A percentile compares a stretch with the other conserved stretches of the same genome.
Conservation (phyloP, 768 basidiomycete genomes). For the Agaricus subrufescens region DNA sequence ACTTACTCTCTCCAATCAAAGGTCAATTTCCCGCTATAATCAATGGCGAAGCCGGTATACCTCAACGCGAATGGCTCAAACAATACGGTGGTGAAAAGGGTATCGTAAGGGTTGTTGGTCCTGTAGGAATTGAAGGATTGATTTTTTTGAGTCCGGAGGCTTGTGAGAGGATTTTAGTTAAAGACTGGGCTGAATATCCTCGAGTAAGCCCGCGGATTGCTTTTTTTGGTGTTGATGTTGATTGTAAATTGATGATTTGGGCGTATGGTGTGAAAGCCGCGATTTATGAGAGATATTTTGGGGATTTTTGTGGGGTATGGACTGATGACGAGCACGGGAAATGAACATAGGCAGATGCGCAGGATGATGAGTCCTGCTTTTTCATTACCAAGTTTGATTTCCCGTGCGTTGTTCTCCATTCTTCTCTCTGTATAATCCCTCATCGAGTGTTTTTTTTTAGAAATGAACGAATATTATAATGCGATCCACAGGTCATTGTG, state of each 20-base stretch:
- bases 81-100: conserved; percentile 25
- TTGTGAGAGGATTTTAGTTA: conserved; percentile 32
- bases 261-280: conserved; percentile 22
- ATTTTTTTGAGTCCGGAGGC: conserved; percentile 37
- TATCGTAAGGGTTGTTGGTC: conserved; percentile 35
- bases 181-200: conserved; percentile 36
- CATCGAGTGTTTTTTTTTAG: conserved; percentile 17
- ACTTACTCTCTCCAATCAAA: neutral
- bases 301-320: conserved; percentile 36
- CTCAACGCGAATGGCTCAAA: conserved; percentile 38
- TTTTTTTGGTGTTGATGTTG: no score
- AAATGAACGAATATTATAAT: conserved; percentile 47
- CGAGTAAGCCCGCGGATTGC: conserved; percentile 19
- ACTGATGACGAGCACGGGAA: conserved; percentile 36
- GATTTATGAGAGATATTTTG: conserved; percentile 31
- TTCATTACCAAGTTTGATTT: conserved; percentile 26
- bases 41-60: conserved; percentile 33
- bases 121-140: conserved; percentile 35
- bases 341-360: conserved; percentile 39
- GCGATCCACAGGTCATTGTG: conserved; percentile 33
- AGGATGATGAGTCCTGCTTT: conserved; percentile 43
- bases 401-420: conserved; percentile 8
- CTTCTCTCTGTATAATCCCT: neutral
- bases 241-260: no score
- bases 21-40: conserved; percentile 38